These are phyloP conservation scores for Yamadazyma diospyri DNA, from an alignment of 1,139 yeast species.

Conservation along the genomic window DNA sequence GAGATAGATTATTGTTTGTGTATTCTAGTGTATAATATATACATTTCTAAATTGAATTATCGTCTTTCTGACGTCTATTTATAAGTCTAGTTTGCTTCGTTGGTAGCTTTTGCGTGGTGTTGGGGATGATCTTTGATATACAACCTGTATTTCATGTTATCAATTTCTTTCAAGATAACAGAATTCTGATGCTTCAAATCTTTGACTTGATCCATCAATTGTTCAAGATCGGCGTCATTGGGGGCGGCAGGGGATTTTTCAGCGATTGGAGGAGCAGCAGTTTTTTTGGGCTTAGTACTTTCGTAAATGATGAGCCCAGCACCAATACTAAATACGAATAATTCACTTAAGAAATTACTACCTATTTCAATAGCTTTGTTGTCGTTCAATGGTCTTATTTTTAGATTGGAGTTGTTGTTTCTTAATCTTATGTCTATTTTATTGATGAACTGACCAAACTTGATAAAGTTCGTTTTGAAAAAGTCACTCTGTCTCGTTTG, in stretches of 20 bases:
- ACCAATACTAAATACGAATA: conserved; percentile 75
- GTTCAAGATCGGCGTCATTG: conserved; percentile 1
- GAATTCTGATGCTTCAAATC: conserved; percentile 11
- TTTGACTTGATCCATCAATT: conserved; percentile 3
- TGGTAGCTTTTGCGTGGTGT: neutral
- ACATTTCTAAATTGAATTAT: conserved; percentile 15
- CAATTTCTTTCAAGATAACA: conserved; percentile 11
- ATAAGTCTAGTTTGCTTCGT: conserved; percentile 5
- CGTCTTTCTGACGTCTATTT: conserved; percentile 8
- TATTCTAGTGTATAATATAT: conserved; percentile 9
- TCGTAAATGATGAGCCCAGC: conserved; percentile 78
- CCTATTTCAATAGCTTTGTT: conserved; percentile 82
- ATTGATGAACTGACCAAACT: conserved; percentile 73
- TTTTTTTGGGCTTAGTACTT: conserved; percentile 60
- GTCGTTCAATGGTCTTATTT: conserved; percentile 77
- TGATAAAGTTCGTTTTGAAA: conserved; percentile 61
- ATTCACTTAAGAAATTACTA: conserved; percentile 74
- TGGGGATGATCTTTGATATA: conserved; percentile 3
- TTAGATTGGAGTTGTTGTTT: conserved; percentile 51
- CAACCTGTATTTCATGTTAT: conserved; percentile 6
- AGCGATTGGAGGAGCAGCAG: conserved; percentile 1
- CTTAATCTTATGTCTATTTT: conserved; percentile 65
- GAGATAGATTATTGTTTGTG: conserved; percentile 5
- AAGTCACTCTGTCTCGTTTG: conserved; percentile 75
- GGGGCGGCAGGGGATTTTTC: conserved; percentile 41